Base-by-base conservation (phyloP, 2,329 filamentous ascomycete genomes). In the Aspergillus ochraceus region DNA sequence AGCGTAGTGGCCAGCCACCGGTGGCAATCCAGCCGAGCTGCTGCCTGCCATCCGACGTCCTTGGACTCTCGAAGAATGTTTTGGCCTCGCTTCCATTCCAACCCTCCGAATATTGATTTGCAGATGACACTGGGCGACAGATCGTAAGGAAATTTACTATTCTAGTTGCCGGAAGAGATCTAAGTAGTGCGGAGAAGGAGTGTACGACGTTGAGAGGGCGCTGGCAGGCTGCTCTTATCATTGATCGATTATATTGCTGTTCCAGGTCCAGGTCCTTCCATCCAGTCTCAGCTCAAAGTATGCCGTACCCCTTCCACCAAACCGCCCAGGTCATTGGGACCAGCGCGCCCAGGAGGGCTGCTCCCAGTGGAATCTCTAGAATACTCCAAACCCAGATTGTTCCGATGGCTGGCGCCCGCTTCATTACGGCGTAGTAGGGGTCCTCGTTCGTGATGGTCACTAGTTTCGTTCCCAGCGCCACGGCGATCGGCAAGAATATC, bases 341-440 rank as follows among this genome's bases (percentile, higher is more conserved):
- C 46, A 78, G 57, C 22, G 85, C 75, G 49, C 83, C 86, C n/a
- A 78, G 69, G 24, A 88, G 78, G 0, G 90, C 90, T 69, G 85
- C 87, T 0, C 81, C 70, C 46, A 96, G 79, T 57, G 91, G 84
- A 77, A 97, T 84, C 79, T 99, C 95, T 51, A 98, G 83, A 22
- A 98, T 88, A 32, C 90, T 87, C 92, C 94, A 98, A 4, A 98
- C 84, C 93, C 94, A 98, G 19, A 98, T 75, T 46, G 91, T 94
- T 0, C 92, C 95, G 14, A 97, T 75, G 5, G 92, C 88, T n/a
- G 95, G 95, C 0, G 92, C 90, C 64, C 87, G 88, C 79, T 97
- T 96, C 91, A 98, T 93, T 20, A 96, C 88, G 6, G 90, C 90
- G 67, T 96, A 87, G 70, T 97, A 98, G 4, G 89, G 86, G 65